A percentile compares a stretch with the other conserved stretches of the same genome.
Evolutionary conservation across 23 red algal species (phyloP).

Genomic region (Gracilaria domingensis): DNA sequence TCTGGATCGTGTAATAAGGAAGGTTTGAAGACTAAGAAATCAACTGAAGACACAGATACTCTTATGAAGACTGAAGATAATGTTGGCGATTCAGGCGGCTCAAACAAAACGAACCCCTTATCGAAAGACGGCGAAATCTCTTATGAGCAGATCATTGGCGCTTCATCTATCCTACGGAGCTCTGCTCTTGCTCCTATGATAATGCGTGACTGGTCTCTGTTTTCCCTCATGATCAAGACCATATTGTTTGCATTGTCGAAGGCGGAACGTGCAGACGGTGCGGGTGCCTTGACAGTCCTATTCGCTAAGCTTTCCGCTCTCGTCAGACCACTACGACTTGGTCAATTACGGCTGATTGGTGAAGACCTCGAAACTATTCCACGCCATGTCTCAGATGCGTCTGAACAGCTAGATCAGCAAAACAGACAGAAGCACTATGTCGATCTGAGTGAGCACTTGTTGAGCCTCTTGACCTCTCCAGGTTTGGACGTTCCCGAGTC

Average conservation of each 20-base stretch:
- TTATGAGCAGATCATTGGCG: slow-evolving; percentile 84
- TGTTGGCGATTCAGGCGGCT: not conserved
- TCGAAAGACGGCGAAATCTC: slow-evolving; percentile 31
- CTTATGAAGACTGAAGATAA: slow-evolving; percentile 23
- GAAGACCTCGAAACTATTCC: slow-evolving; percentile 32
- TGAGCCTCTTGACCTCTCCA: slow-evolving; percentile 5
- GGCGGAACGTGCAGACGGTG: slow-evolving; percentile 80
- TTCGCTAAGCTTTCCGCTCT: slow-evolving; percentile 77
- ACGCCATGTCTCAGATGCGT: not conserved
- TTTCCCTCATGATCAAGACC: slow-evolving; percentile 39
- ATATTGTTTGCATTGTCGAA: slow-evolving; percentile 65
- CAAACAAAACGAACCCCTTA: not conserved
- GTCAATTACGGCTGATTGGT: slow-evolving; percentile 35
- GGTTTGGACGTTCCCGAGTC: not conserved
- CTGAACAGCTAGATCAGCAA: slow-evolving; percentile 33
- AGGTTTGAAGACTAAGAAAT: not conserved
- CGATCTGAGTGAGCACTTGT: slow-evolving; percentile 42
- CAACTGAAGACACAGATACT: not conserved
- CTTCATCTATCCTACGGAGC: slow-evolving; percentile 71
- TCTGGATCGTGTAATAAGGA: not conserved
- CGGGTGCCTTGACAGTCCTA: slow-evolving; percentile 48
- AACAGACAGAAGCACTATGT: slow-evolving; percentile 26
- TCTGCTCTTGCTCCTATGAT: slow-evolving; percentile 62
- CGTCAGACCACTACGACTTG: slow-evolving; percentile 66
- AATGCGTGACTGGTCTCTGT: slow-evolving; percentile 81